Conservation (phyloP, 176 grass and related monocot species). For the Urochloa ruziziensis region DNA sequence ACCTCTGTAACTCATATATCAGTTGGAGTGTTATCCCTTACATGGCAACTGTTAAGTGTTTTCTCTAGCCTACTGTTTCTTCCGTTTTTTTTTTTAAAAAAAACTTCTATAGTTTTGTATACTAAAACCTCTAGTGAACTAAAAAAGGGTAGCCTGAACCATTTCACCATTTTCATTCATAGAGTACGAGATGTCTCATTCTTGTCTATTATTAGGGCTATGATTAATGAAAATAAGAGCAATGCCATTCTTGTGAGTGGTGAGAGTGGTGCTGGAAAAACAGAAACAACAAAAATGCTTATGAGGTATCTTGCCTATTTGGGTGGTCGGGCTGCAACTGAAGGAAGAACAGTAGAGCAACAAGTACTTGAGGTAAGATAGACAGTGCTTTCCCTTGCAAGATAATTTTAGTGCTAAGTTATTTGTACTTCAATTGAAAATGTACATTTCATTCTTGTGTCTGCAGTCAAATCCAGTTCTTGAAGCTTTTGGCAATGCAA, state of each 20-base stretch:
- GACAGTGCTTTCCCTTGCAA: slow-evolving; percentile 4
- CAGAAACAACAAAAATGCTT: slow-evolving; percentile 99
- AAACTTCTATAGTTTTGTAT: background rate
- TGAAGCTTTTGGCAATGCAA: slow-evolving; percentile 99
- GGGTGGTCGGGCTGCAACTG: slow-evolving; percentile 87
- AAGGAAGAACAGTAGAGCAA: slow-evolving; percentile 98
- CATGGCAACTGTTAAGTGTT: background rate
- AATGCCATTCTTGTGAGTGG: slow-evolving; percentile 98
- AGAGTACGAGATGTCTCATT: slow-evolving; percentile 9
- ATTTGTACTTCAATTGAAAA: slow-evolving; percentile 26
- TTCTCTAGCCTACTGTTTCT: no score
- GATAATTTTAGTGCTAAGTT: slow-evolving; percentile 9
- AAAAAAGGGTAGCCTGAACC: background rate
- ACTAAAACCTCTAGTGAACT: background rate
- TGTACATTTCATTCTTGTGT: slow-evolving; percentile 33
- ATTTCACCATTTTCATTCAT: background rate
- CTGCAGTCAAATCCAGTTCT: slow-evolving; percentile 99
- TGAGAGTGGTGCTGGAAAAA: slow-evolving; percentile 98
- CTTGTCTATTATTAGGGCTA: slow-evolving; percentile 63
- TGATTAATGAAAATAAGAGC: slow-evolving; percentile 92
- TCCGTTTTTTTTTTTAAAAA: background rate
- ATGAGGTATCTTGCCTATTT: slow-evolving; percentile 98
- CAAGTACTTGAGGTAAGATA: slow-evolving; percentile 92
- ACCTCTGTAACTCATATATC: background rate
- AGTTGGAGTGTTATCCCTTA: background rate